Evolutionary conservation across 208 protist species (phyloP), one percentile per base, ranked within the genome.

Genomic region (Trypanosoma theileri): DNA sequence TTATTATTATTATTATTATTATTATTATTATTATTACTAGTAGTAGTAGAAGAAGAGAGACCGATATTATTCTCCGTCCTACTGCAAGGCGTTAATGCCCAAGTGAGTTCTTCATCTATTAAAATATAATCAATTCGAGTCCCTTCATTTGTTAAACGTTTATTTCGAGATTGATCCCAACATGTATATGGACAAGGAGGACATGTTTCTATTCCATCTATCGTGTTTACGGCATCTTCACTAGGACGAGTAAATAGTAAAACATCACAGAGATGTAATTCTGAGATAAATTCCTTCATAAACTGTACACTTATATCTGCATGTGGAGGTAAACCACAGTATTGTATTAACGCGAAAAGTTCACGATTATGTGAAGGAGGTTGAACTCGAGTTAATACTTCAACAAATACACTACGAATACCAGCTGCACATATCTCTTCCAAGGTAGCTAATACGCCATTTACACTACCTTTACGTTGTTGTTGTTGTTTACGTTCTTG

Each of bases 91-190:
- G 79, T 67, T 16, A 96, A 79, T 9, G 66, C 56, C 17, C 74
- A 73, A 26, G 70, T 41, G 51, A 96, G 72, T 21, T 35, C 69
- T 4, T 69, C 72, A 71, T 94, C 90, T 31, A 97, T 81, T 21
- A 97, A 78, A 64, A 96, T 92, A 79, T 94, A 97, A 69, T 97
- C 93, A 17, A 97, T 86, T 24, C 93, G 86, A 11, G 85, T 94
- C 45, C 93, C 93, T 28, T 92, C 84, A 69, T 97, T 97, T 31
- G 77, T 74, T 12, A 85, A 82, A 13, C 93, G 88, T 44, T 77
- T 77, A 70, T 97, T 97, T 68, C 76, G 83, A 13, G 83, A 92
- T 66, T 97, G 93, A 68, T 97, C 89, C 89, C 90, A 97, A 73
- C 90, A 94, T 19, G 93, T 97, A 77, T 88, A 96, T 3, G 90